Evolutionary conservation across 192 early-diverging fungal genomes (phyloP), one percentile per base, ranked within the genome.

Genomic region (Umbelopsis isabellina): DNA sequence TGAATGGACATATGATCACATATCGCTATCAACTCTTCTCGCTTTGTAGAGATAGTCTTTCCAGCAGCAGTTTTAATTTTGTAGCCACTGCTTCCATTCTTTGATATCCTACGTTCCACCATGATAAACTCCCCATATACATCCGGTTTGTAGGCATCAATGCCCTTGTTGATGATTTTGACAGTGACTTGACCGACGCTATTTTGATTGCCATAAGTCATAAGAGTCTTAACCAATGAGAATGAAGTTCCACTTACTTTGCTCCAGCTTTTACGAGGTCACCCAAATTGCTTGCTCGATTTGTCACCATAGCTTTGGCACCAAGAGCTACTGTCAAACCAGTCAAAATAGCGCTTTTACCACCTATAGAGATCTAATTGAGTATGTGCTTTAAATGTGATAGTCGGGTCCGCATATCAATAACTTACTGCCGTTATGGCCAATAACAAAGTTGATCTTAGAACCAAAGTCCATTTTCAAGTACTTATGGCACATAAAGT

Each of bases 401-500:
- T 37, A 49, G 0, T 1, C 1, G 9, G 16, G 15, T 3, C 45
- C 22, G 30, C n/a, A 46, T 27, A n/a, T 21, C 5, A 30, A 65
- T 23, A 46, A 76, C 87, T 35, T 81, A 89, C 91, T 94, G 65
- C 96, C 97, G 75, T 98, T 99, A 69, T 97, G 95, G 12, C 97
- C 97, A 64, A 94, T 93, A 41, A 99, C 89, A 80, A 99, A 99
- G 80, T 99, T 98, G 64, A 99, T 89, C 55, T 93, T 91, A 7
- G 93, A 88, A 25, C 90, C 88, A 68, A 99, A 90, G 46, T 85
- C 72, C 3, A 98, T 89, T 20, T 85, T 83, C 8, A 95, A 84
- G 48, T 84, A 87, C 37, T 89, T 86, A 81, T 99, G 97, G 75
- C 96, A 98, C 95, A 99, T 97, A 79, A 98, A 98, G 73, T 99